A percentile compares a stretch with the other conserved stretches of the same genome.
phyloP scores from a whole-genome alignment of 1,139 yeast species.

The Wickerhamomyces sp. region DNA sequence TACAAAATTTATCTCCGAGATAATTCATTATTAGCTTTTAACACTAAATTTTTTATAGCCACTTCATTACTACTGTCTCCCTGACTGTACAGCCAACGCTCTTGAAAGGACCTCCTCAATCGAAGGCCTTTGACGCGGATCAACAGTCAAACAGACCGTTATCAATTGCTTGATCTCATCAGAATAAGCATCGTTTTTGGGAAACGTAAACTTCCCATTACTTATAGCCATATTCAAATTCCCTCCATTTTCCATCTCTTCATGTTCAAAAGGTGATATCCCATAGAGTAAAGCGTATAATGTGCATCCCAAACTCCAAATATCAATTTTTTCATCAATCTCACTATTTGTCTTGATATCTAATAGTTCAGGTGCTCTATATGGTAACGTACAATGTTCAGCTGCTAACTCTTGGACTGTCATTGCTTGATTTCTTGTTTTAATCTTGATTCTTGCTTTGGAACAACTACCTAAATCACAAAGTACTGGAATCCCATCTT shows the following conservation, averaged over 20 bases:
- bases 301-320: conserved; percentile 90
- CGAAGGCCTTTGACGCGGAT: conserved; percentile 56
- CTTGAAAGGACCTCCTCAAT: conserved; percentile 52
- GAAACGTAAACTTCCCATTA: conserved; percentile 65
- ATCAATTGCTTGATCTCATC: conserved; percentile 52
- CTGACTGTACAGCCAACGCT: conserved; percentile 34
- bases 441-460: conserved; percentile 51
- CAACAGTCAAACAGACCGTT: conserved; percentile 52
- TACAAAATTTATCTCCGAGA: neutral
- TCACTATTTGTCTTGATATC: conserved; percentile 63
- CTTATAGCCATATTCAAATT: conserved; percentile 72
- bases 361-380: conserved; percentile 84
- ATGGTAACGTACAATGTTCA: conserved; percentile 83
- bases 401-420: conserved; percentile 76
- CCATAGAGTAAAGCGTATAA: conserved; percentile 74
- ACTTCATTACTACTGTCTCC: no score
- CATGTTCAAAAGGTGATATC: conserved; percentile 81
- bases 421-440: conserved; percentile 65
- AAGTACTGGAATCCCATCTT: conserved; percentile 70
- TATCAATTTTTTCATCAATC: conserved; percentile 72
- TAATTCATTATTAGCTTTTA: no score
- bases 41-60: no score
- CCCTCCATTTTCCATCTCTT: conserved; percentile 79
- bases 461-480: conserved; percentile 83
- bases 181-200: conserved; percentile 50